Evolutionary conservation across 2,329 filamentous ascomycete genomes (phyloP).

Genomic region (Ramularia collo-cygni): DNA sequence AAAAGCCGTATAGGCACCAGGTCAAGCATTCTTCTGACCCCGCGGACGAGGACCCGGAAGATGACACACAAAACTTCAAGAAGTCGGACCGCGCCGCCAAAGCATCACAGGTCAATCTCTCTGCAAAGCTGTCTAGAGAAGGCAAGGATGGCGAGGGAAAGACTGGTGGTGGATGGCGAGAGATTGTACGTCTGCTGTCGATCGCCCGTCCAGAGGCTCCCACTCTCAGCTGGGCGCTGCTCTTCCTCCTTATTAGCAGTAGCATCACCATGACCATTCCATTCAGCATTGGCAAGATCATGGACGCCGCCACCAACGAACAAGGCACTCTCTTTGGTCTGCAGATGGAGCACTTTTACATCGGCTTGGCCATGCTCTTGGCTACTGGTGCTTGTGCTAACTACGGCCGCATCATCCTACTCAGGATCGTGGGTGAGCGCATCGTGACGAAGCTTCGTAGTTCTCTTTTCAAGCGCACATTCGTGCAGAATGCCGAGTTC

Average conservation of each 20-base stretch:
- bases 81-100: slow-evolving; percentile 77
- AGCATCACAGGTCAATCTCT: slow-evolving; percentile 82
- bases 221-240: slow-evolving; percentile 72
- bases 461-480: slow-evolving; percentile 83
- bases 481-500: slow-evolving; percentile 96
- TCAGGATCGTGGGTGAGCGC: slow-evolving; percentile 89
- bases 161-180: slow-evolving; percentile 53
- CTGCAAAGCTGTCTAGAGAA: slow-evolving; percentile 80
- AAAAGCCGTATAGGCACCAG: slow-evolving; percentile 14
- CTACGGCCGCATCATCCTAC: slow-evolving; percentile 86
- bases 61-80: slow-evolving; percentile 57
- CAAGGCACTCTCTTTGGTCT: slow-evolving; percentile 73
- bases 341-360: slow-evolving; percentile 80
- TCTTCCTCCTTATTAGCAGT: slow-evolving; percentile 82
- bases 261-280: slow-evolving; percentile 93
- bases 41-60: slow-evolving; percentile 36
- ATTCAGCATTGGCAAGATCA: slow-evolving; percentile 90
- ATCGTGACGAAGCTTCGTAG: slow-evolving; percentile 87
- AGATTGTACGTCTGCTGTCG: slow-evolving; percentile 81
- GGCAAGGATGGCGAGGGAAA: slow-evolving; percentile 45
- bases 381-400: slow-evolving; percentile 82
- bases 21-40: slow-evolving; percentile 18
- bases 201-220: slow-evolving; percentile 80
- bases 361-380: slow-evolving; percentile 65
- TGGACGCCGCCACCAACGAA: slow-evolving; percentile 79